Evolutionary conservation across 257 asterid genomes (phyloP).

Genomic region (Haberlea rhodopensis): DNA sequence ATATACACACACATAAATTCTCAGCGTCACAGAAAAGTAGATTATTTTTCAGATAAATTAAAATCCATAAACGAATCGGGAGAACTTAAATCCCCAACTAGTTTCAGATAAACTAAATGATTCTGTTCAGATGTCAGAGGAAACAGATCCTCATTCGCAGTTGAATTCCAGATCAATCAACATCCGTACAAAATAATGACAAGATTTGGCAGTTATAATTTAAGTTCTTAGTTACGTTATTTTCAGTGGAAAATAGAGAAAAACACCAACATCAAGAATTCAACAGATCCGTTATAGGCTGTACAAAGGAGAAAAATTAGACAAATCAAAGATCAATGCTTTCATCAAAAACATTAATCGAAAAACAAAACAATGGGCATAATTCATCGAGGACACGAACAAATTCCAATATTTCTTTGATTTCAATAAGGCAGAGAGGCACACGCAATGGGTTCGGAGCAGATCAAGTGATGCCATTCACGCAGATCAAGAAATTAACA

Average conservation of each 20-base stretch:
- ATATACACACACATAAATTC: neutral
- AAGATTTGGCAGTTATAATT: slow-evolving; percentile 25
- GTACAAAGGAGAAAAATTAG: neutral
- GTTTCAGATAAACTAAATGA: slow-evolving; percentile 2
- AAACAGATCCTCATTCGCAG: slow-evolving; percentile 13
- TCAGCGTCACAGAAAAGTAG: neutral
- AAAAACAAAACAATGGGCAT: neutral
- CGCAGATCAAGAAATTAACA: slow-evolving; percentile 38
- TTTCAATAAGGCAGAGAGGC: slow-evolving; percentile 1
- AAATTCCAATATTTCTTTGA: slow-evolving; percentile 20
- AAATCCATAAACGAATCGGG: neutral
- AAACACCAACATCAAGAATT: neutral
- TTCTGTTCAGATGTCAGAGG: neutral
- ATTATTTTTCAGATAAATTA: neutral
- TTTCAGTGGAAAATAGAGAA: neutral
- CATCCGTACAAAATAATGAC: slow-evolving; percentile 5
- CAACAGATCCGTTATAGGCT: neutral
- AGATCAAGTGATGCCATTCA: slow-evolving; percentile 27
- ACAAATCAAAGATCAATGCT: slow-evolving; percentile 9
- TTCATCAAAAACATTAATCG: neutral
- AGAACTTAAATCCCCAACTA: neutral
- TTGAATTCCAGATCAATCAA: neutral
- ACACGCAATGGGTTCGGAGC: slow-evolving; percentile 17
- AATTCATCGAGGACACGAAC: neutral
- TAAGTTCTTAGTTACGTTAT: neutral